Base-by-base conservation (phyloP, 2,329 filamentous ascomycete species). In the Arachnomyces sp. region DNA sequence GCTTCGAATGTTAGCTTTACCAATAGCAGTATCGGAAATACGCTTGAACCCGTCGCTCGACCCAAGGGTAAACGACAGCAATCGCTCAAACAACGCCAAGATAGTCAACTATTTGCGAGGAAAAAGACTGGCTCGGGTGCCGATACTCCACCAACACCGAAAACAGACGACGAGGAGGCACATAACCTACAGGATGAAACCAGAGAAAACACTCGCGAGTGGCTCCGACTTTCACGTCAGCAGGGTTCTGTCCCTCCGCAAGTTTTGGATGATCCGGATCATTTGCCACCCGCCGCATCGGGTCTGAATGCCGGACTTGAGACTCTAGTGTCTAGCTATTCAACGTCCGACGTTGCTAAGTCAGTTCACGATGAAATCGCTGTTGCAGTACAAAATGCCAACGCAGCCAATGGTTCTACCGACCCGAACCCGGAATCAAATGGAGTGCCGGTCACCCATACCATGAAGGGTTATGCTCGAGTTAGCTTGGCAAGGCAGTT, bases 21-120 rank as follows among this genome's bases (percentile, higher is more conserved):
- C 16, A 82, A 84, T 25, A 68, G 67, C 15, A 54, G 58, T 7
- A 56, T 64, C 33, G 81, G 81, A 17, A 83, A 74, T 45, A 69
- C 72, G 34, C 69, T 72, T 3, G 76, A 81, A 38, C 76, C 75
- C 3, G 75, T 79, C 7, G 68, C 77, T 4, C 75, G 85, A 38
- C 84, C 83, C 0, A 82, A 76, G 56, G 71, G 67, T 48, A 84
- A 80, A 54, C 80, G 88, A 17, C 80, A 81, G 40, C 78, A 89
- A 41, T 96, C 90, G 1, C 74, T 98, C 44, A 85, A 82, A 51
- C 73, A 84, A 52, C 86, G 83, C 48, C 92, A 98, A 60, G 92
- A 96, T 54, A 78, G 85, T 37, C 86, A 94, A 56, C 75, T 98
- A 1, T 98, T 84, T 57, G 95, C 89, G 1, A 78, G 90, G 21